A percentile compares a stretch with the other conserved stretches of the same genome.
These are phyloP conservation scores for Fragaria nilgerrensis DNA, from an alignment of 306 rosid species.

Conservation along the genomic window DNA sequence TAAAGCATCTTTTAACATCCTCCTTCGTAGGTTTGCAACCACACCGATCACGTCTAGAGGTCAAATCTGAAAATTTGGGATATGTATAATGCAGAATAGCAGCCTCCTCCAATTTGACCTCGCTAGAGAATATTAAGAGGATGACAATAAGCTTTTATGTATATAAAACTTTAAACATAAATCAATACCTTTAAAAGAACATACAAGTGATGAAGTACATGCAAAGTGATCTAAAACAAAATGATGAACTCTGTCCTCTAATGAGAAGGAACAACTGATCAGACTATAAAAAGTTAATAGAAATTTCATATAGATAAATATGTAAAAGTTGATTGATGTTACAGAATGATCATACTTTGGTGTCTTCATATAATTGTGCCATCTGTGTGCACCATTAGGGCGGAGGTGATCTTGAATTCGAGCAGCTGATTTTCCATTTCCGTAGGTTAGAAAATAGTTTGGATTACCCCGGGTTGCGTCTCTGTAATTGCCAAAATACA, in stretches of 20 bases:
- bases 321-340: not conserved
- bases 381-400: slow-evolving; percentile 98
- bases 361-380: slow-evolving; percentile 97
- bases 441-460: slow-evolving; percentile 89
- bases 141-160: not conserved
- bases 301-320: not conserved
- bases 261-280: not conserved
- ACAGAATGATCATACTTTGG: slow-evolving; percentile 55
- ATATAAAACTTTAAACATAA: not conserved
- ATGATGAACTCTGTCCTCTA: not conserved
- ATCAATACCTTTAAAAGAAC: not conserved
- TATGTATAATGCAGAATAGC: slow-evolving; percentile 94
- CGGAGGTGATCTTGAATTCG: slow-evolving; percentile 95
- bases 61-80: slow-evolving; percentile 88
- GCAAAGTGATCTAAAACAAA: not conserved
- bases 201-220: not conserved
- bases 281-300: not conserved
- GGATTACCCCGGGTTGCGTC: slow-evolving; percentile 97
- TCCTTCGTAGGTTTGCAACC: slow-evolving; percentile 95
- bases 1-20: slow-evolving; percentile 97
- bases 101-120: slow-evolving; percentile 95
- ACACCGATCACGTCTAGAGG: slow-evolving; percentile 94
- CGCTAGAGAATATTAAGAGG: slow-evolving; percentile 36
- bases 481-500: slow-evolving; percentile 81
- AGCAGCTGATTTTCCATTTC: slow-evolving; percentile 98